Percentiles rank a stretch among this genome's conserved stretches.
phyloP scores from a whole-genome alignment of 1,284 basidiomycete species.

The Pseudozyma tsukubaensis region DNA sequence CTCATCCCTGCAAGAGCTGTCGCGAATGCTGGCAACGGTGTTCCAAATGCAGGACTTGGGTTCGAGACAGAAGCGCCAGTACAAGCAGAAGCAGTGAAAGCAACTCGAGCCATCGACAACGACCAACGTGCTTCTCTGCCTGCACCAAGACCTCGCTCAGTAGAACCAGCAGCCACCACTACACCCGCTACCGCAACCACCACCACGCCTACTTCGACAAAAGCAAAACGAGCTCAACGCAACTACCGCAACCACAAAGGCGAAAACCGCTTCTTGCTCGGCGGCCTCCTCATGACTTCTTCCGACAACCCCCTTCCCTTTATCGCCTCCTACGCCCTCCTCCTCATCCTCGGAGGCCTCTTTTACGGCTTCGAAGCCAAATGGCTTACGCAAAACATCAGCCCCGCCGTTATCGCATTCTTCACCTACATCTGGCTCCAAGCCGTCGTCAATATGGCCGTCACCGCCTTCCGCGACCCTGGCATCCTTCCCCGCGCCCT shows the following conservation, averaged over 20 bases:
- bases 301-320: conserved; percentile 60
- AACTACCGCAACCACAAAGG: conserved; percentile 50
- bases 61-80: conserved; percentile 4
- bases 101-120: not conserved
- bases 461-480: conserved; percentile 64
- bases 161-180: not conserved
- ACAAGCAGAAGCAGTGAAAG: not conserved
- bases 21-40: not conserved
- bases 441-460: conserved; percentile 56
- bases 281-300: conserved; percentile 58
- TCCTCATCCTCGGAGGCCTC: conserved; percentile 56
- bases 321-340: conserved; percentile 38
- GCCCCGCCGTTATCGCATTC: conserved; percentile 54
- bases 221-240: conserved; percentile 31
- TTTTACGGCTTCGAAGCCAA: conserved; percentile 62
- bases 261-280: conserved; percentile 56
- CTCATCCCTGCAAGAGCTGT: conserved; percentile 25
- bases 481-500: conserved; percentile 65
- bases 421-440: conserved; percentile 58
- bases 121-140: conserved; percentile 18
- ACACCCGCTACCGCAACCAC: not conserved
- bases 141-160: not conserved
- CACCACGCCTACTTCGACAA: not conserved
- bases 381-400: conserved; percentile 53
- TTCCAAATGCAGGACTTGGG: conserved; percentile 9